Base-by-base conservation (phyloP, 176 grass and related monocot species). In the Hsuehochloa calcarea region DNA sequence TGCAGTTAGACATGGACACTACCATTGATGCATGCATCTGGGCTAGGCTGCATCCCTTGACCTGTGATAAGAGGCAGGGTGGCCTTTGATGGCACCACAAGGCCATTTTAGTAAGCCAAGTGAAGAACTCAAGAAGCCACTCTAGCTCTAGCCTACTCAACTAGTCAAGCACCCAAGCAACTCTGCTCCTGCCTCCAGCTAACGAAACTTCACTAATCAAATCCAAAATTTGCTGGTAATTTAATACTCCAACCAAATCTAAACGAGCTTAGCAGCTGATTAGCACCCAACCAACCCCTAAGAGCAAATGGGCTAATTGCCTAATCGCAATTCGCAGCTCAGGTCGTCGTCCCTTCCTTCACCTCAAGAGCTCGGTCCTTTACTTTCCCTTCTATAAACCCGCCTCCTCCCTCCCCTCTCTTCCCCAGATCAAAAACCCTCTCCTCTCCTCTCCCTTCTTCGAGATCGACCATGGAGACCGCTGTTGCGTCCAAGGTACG, bases 261-360 rank as follows among this genome's bases (percentile, higher is more conserved):
- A 38, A 68, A 70, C 19, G 19, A 50, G 35, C 38, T 78, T 13
- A 27, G 64, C 38, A 31, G 12, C 26, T 43, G 45, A 55, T 14
- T 23, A 29, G 34, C 77, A 35, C 10, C 44, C 13, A 77, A 59
- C 72, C 66, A 45, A 26, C n/a, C 59, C 40, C 72, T 43, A 78
- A 16, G 72, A 82, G 52, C 82, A 11, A 15, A 20, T 41, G 40
- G 75, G 51, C 77, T 52, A 72, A 40, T 73, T 11, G 34, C 77
- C 77, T 52, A 64, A 16, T 65, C 23, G 23, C 77, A 8, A 78
- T 69, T 68, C 56, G 38, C 74, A 23, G 52, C 8, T 3, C 43
- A 56, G n/a, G 72, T 62, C 68, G 80, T 82, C 84, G 89, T 69
- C 89, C 85, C 85, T 91, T 90, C 80, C 89, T 69, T 63, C 80